Conservation (phyloP, 2,329 filamentous ascomycete genomes). For the Monosporascus sp. region DNA sequence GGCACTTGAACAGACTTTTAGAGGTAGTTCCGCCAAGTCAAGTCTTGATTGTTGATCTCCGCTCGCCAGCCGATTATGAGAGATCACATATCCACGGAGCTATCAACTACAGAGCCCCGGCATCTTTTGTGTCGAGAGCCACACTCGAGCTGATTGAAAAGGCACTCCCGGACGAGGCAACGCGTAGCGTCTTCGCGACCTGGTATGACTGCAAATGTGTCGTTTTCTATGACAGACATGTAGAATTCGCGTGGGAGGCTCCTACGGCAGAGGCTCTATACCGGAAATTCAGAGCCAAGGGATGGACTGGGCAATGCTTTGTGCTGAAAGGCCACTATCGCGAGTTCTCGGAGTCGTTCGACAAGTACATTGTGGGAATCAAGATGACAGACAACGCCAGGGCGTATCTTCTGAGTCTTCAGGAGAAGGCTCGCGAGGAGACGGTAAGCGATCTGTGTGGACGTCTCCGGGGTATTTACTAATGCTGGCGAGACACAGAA, state of each 20-base stretch:
- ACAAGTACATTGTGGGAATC: slow-evolving; percentile 42
- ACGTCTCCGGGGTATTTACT: neutral
- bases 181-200: slow-evolving; percentile 39
- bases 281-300: slow-evolving; percentile 39
- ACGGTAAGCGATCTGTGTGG: slow-evolving; percentile 20
- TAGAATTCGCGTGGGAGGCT: slow-evolving; percentile 47
- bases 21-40: slow-evolving; percentile 44
- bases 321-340: slow-evolving; percentile 51
- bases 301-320: slow-evolving; percentile 48
- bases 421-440: slow-evolving; percentile 29
- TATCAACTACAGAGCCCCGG: slow-evolving; percentile 46
- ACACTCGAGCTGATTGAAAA: slow-evolving; percentile 47
- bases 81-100: slow-evolving; percentile 48
- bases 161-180: slow-evolving; percentile 44
- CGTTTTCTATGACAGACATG: slow-evolving; percentile 47
- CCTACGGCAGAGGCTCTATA: slow-evolving; percentile 41
- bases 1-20: slow-evolving; percentile 44
- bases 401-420: slow-evolving; percentile 34
- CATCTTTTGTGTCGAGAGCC: slow-evolving; percentile 42
- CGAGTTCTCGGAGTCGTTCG: slow-evolving; percentile 50
- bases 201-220: slow-evolving; percentile 44
- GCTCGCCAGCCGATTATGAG: slow-evolving; percentile 41
- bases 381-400: slow-evolving; percentile 37
- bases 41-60: slow-evolving; percentile 45
- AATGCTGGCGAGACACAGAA: slow-evolving; percentile 19